A percentile compares a stretch with the other conserved stretches of the same genome.
Evolutionary conservation across 2,329 filamentous ascomycete genomes (phyloP).

Genomic region (Alternaria ventricosa): DNA sequence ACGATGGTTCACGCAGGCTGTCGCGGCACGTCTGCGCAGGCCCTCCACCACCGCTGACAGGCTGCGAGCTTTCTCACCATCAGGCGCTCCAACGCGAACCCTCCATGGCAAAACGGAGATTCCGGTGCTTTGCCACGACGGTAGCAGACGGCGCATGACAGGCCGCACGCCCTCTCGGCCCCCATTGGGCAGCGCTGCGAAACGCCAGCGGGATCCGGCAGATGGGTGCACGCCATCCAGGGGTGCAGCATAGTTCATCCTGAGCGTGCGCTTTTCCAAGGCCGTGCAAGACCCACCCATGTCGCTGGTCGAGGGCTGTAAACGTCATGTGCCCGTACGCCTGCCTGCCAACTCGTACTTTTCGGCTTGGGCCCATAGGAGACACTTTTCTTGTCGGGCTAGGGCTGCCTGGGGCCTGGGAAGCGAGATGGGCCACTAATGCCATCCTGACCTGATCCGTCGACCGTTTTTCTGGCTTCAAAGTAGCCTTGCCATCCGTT

Average conservation of each 20-base stretch:
- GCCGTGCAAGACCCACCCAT: conserved; percentile 37
- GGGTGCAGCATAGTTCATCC: conserved; percentile 27
- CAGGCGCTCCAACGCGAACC: conserved; percentile 17
- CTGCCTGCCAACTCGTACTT: conserved; percentile 18
- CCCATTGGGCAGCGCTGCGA: conserved; percentile 23
- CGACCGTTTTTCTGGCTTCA: conserved; percentile 28
- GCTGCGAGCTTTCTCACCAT: conserved; percentile 8
- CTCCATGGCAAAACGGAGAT: conserved; percentile 15
- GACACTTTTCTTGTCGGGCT: conserved; percentile 23
- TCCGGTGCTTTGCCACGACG: conserved; percentile 33
- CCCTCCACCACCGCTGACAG: background rate
- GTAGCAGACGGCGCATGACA: conserved; percentile 20
- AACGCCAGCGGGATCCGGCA: conserved; percentile 34
- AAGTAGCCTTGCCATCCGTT: conserved; percentile 22
- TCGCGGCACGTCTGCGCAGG: background rate
- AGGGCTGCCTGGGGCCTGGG: conserved; percentile 15
- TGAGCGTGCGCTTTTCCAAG: conserved; percentile 25
- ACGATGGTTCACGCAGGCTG: conserved; percentile 1
- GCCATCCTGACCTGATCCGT: conserved; percentile 33
- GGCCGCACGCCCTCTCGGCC: background rate
- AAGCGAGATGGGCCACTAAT: conserved; percentile 37
- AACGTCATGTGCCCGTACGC: conserved; percentile 45
- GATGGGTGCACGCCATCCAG: conserved; percentile 26
- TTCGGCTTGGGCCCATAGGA: conserved; percentile 30
- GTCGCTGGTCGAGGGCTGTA: conserved; percentile 26